Percentiles rank a stretch among this genome's conserved stretches.
These are phyloP conservation scores for Aspergillus niger DNA, from an alignment of 2,329 filamentous ascomycete genomes.

Conservation along the genomic window DNA sequence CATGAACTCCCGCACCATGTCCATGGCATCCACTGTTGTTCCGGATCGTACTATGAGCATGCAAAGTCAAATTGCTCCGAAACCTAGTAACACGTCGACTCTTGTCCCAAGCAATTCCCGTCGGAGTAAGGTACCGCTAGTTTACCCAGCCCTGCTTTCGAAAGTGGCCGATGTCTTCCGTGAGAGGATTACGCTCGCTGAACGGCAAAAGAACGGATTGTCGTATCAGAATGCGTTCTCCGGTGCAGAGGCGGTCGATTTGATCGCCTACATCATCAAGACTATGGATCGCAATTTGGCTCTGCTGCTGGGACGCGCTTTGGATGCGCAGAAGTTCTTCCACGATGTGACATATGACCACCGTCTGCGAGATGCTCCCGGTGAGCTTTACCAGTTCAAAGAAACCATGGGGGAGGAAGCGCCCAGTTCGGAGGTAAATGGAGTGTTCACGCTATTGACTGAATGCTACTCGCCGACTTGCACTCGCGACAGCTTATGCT, in stretches of 20 bases:
- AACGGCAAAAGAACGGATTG: conserved; percentile 93
- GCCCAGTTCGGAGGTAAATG: conserved; percentile 73
- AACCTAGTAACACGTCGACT: conserved; percentile 52
- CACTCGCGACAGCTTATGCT: conserved; percentile 91
- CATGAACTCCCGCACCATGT: conserved; percentile 69
- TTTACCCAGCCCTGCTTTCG: conserved; percentile 93
- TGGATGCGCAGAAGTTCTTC: conserved; percentile 98
- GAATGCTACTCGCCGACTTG: conserved; percentile 99
- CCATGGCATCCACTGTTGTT: conserved; percentile 73
- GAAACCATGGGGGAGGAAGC: conserved; percentile 84
- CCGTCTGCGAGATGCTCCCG: conserved; percentile 86
- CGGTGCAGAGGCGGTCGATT: conserved; percentile 90
- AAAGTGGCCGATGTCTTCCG: conserved; percentile 90
- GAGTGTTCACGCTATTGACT: conserved; percentile 92
- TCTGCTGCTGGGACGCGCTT: conserved; percentile 80
- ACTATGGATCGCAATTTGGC: conserved; percentile 95
- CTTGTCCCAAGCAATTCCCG: conserved; percentile 63
- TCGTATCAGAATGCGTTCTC: conserved; percentile 98
- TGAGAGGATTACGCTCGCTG: conserved; percentile 80
- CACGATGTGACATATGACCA: conserved; percentile 99
- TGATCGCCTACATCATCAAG: conserved; percentile 94
- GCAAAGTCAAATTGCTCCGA: conserved; percentile 56
- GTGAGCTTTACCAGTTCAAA: conserved; percentile 95
- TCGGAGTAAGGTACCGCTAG: conserved; percentile 70
- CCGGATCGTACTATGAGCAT: conserved; percentile 64